These are phyloP conservation scores for Fusarium coicis DNA, from an alignment of 2,329 filamentous ascomycete species.

Conservation along the genomic window DNA sequence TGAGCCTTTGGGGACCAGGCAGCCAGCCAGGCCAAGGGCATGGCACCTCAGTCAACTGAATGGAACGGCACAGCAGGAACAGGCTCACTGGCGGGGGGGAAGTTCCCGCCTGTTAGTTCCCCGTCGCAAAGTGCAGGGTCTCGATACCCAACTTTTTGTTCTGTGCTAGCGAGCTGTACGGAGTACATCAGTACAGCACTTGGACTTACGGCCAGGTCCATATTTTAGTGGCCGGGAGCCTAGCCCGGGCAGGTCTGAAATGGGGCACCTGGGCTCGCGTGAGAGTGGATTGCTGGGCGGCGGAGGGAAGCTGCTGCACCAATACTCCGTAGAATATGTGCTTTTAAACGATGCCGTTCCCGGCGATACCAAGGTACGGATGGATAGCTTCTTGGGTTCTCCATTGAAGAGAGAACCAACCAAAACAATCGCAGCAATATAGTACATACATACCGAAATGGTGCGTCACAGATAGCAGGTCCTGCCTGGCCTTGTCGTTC, in stretches of 20 bases:
- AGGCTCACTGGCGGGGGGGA: neutral
- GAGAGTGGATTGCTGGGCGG: constrained; percentile 25
- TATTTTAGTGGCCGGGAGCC: neutral
- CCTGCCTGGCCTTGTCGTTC: neutral
- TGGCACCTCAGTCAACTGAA: neutral
- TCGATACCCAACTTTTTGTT: neutral
- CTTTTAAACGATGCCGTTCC: neutral
- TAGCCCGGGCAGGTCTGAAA: neutral
- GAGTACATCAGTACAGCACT: neutral
- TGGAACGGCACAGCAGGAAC: constrained; percentile 15
- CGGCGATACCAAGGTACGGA: neutral
- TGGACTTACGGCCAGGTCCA: neutral
- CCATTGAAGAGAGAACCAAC: neutral
- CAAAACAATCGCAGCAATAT: neutral
- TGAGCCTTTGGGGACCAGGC: neutral
- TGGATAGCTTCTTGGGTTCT: constrained; percentile 4
- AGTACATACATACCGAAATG: neutral
- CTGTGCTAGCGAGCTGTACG: neutral
- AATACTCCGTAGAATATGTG: constrained; percentile 9
- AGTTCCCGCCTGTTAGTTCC: constrained; percentile 4
- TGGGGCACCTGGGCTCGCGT: constrained; percentile 27
- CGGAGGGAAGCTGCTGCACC: constrained; percentile 11
- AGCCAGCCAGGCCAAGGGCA: neutral
- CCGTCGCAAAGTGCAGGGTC: constrained; percentile 3
- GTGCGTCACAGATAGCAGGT: neutral